phyloP scores from a whole-genome alignment of 768 basidiomycete genomes.

The Gautieria morchelliformis region DNA sequence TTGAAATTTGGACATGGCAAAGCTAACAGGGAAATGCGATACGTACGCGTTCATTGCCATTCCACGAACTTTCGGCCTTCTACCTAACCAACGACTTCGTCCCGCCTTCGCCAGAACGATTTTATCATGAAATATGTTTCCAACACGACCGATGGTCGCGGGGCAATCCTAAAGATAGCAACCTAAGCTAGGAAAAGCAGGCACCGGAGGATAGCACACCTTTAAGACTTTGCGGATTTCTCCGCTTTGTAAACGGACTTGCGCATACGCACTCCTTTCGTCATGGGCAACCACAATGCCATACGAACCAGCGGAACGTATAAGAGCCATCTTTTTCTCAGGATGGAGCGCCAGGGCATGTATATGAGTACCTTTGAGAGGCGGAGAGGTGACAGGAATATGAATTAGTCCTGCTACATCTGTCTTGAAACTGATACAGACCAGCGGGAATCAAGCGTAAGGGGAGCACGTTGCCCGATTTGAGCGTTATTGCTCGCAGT shows the following conservation, averaged over 20 bases:
- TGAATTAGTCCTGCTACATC: neutral
- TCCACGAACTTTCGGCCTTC: constrained; percentile 81
- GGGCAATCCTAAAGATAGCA: constrained; percentile 44
- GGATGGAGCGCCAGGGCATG: constrained; percentile 78
- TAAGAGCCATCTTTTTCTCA: constrained; percentile 68
- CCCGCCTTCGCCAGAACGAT: constrained; percentile 87
- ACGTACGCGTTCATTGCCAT: constrained; percentile 94
- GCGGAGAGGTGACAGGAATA: neutral
- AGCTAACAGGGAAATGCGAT: constrained; percentile 1
- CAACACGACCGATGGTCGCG: constrained; percentile 87
- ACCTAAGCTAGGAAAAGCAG: neutral
- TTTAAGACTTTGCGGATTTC: constrained; percentile 82
- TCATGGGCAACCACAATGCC: constrained; percentile 77
- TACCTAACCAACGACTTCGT: constrained; percentile 75
- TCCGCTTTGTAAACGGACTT: constrained; percentile 83
- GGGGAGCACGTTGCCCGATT: constrained; percentile 89
- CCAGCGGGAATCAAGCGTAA: constrained; percentile 84
- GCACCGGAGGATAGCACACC: neutral
- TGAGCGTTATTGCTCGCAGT: constrained; percentile 73
- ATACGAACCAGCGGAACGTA: constrained; percentile 82
- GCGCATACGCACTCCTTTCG: constrained; percentile 59
- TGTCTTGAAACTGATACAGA: neutral
- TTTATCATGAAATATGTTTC: constrained; percentile 85
- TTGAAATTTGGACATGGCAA: neutral
- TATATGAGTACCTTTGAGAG: constrained; percentile 53